Conservation (phyloP, 176 grass and related monocot genomes). For the Saccharum spontaneum region DNA sequence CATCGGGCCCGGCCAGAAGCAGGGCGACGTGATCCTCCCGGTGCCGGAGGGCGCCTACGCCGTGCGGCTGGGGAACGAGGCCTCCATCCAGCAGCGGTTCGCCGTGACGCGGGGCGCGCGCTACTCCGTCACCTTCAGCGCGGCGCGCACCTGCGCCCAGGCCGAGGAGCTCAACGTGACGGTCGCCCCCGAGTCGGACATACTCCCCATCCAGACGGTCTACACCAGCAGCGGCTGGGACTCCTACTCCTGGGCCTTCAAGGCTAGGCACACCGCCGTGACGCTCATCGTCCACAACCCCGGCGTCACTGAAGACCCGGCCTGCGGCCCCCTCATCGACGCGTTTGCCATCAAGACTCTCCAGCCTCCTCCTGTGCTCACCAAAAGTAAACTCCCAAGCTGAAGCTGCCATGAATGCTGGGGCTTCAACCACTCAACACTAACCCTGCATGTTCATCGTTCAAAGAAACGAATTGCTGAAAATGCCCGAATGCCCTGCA, state of each 20-base stretch:
- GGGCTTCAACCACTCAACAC: no score
- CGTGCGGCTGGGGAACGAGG: slow-evolving; percentile 60
- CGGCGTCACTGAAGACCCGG: slow-evolving; percentile 38
- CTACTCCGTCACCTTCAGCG: slow-evolving; percentile 55
- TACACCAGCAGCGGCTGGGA: slow-evolving; percentile 67
- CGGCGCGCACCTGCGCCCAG: slow-evolving; percentile 66
- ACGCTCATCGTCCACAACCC: slow-evolving; percentile 53
- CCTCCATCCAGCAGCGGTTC: slow-evolving; percentile 49
- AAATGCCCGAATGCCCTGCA: not conserved
- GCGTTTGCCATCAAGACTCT: slow-evolving; percentile 37
- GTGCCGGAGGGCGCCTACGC: slow-evolving; percentile 62
- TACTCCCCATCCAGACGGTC: slow-evolving; percentile 52
- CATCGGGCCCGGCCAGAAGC: slow-evolving; percentile 45
- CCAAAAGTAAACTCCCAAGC: slow-evolving; percentile 15
- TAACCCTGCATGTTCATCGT: not conserved
- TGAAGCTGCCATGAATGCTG: no score
- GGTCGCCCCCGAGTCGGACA: slow-evolving; percentile 36
- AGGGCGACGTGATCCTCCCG: slow-evolving; percentile 54
- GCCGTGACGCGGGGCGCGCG: slow-evolving; percentile 22
- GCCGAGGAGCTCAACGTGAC: slow-evolving; percentile 56
- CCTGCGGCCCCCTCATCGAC: slow-evolving; percentile 61
- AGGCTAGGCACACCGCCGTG: not conserved
- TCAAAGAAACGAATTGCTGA: not conserved
- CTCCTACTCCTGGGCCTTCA: slow-evolving; percentile 63
- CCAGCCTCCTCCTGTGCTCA: not conserved